Evolutionary conservation across 106 monocot genomes (phyloP), one percentile per base, ranked within the genome.

Genomic region (Dactylorhiza incarnata): DNA sequence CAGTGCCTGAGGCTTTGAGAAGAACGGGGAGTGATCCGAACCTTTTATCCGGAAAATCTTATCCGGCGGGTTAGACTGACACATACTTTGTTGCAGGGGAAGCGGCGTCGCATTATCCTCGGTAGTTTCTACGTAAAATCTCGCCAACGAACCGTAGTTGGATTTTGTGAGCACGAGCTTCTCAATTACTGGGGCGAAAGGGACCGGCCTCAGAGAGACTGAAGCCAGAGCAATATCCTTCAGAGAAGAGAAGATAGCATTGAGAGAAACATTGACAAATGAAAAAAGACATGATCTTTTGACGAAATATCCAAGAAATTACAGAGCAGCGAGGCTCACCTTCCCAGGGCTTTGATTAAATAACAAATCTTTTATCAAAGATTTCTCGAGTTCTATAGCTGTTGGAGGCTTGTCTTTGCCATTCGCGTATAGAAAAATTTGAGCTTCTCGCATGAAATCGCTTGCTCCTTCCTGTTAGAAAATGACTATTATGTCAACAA

Each of bases 21-120:
- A 95, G 90, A 95, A 95, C 12, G 95, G 95, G 5, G 92, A 88
- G 47, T 95, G 95, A 74, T 95, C 95, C 4, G 95, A 81, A 48
- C 92, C 92, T 81, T 95, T 95, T 23, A 95, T 45, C 49, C 88
- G 79, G 78, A 95, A 84, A 65, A 89, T 79, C 75, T 83, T 86
- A 77, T 90, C 92, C 0, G 92, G 88, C 5, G 86, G 90, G 49
- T 82, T 81, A 10, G 80, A 59, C 8, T 73, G 67, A 20, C 88
- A 90, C 83, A 95, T 83, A 25, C 78, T 87, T 74, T 92, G 86
- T 59, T 95, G 95, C 16, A 90, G 22, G 20, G 92, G 73, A 7
- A 84, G 79, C 3, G 90, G 85, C 19, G 92, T 85, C 3, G 86
- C 84, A 46, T 95, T 95, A 73, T 95, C 95, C 13, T 92, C 95